phyloP scores from a whole-genome alignment of 257 asterid genomes.

The Coffea eugenioides region DNA sequence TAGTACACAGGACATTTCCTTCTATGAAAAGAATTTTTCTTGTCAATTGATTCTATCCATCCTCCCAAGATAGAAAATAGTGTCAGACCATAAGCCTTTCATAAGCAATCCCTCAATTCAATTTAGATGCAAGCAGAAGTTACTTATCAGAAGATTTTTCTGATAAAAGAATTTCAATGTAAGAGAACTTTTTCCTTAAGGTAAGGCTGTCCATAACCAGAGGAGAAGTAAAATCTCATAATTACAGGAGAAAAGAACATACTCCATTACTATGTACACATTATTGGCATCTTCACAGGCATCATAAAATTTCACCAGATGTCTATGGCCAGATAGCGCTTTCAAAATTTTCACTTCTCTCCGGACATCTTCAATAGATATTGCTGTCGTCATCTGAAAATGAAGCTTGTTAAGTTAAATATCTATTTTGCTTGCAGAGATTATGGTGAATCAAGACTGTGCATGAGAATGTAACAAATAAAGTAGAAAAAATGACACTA shows the following conservation, averaged over 20 bases:
- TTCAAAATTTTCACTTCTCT: constrained; percentile 93
- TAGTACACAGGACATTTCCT: background rate
- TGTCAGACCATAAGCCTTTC: background rate
- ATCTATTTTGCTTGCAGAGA: background rate
- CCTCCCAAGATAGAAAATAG: background rate
- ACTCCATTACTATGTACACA: constrained; percentile 94
- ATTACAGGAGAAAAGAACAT: constrained; percentile 41
- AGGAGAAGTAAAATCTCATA: background rate
- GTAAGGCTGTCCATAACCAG: background rate
- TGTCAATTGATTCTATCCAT: background rate
- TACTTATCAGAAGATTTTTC: background rate
- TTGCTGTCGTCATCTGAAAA: constrained; percentile 92
- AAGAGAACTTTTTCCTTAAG: background rate
- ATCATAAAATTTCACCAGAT: constrained; percentile 84
- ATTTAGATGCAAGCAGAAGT: background rate
- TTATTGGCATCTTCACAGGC: constrained; percentile 91
- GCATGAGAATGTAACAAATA: background rate
- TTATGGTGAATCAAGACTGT: background rate
- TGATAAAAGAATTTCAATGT: background rate
- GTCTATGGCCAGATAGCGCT: constrained; percentile 89
- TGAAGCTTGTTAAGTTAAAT: constrained; percentile 6
- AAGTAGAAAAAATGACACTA: background rate
- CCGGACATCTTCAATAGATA: constrained; percentile 93
- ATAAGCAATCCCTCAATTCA: background rate
- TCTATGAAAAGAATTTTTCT: background rate